Conservation (phyloP, 768 basidiomycete genomes). For the Leccinum subgranulosum region DNA sequence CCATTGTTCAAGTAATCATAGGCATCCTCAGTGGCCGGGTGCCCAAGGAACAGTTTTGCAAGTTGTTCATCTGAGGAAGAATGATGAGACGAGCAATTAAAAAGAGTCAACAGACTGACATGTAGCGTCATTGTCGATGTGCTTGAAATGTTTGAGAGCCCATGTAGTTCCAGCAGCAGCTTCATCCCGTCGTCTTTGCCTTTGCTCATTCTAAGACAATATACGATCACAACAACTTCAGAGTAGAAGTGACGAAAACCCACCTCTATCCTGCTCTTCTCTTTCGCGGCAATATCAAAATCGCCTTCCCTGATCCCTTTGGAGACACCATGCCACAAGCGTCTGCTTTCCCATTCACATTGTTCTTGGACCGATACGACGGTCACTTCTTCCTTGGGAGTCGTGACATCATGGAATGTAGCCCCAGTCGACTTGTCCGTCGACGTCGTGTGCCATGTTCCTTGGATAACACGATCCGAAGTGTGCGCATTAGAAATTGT, state of each 20-base stretch:
- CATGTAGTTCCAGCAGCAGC: slow-evolving; percentile 65
- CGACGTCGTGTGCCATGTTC: slow-evolving; percentile 74
- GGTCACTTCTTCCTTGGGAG: slow-evolving; percentile 71
- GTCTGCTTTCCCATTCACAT: slow-evolving; percentile 84
- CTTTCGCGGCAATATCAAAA: slow-evolving; percentile 84
- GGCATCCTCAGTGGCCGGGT: slow-evolving; percentile 70
- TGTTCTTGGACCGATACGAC: slow-evolving; percentile 60
- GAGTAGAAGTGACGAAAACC: slow-evolving; percentile 4
- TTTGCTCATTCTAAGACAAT: slow-evolving; percentile 75
- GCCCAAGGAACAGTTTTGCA: slow-evolving; percentile 56
- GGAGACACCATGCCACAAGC: slow-evolving; percentile 81
- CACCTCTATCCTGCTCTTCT: slow-evolving; percentile 92
- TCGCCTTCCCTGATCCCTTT: slow-evolving; percentile 90
- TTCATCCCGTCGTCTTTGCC: slow-evolving; percentile 86
- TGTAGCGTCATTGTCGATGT: slow-evolving; percentile 63
- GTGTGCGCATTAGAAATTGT: slow-evolving; percentile 49
- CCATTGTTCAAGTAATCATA: slow-evolving; percentile 68
- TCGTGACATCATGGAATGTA: slow-evolving; percentile 74
- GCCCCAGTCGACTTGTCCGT: slow-evolving; percentile 45
- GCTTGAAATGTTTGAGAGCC: slow-evolving; percentile 74
- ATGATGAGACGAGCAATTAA: neutral
- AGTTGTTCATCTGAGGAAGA: slow-evolving; percentile 53
- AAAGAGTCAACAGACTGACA: slow-evolving; percentile 47
- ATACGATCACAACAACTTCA: neutral
- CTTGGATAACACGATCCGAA: slow-evolving; percentile 60